Conservation (phyloP, 1,284 basidiomycete genomes). For the Moesziomyces parantarcticus region DNA sequence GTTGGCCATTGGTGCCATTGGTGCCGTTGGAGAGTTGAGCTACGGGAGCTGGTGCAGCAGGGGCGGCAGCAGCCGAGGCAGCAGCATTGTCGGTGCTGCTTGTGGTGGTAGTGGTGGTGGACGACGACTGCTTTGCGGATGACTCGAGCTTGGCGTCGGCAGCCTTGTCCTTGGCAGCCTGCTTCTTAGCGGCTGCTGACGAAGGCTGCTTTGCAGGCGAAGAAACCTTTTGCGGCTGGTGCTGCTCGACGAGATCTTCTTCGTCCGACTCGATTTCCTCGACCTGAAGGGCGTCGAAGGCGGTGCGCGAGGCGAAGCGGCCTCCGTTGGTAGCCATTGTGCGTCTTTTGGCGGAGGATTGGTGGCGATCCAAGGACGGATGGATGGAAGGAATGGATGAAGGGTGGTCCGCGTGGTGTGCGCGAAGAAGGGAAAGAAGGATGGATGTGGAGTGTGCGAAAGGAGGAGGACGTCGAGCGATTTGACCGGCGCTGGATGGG, state of each 20-base stretch:
- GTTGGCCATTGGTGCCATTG: constrained; percentile 9
- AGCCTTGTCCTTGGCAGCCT: constrained; percentile 19
- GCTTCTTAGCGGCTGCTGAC: constrained; percentile 1
- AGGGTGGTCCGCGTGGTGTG: too few relatives aligned
- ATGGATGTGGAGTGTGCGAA: too few relatives aligned
- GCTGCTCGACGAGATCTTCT: constrained; percentile 25
- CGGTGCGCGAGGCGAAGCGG: constrained; percentile 48
- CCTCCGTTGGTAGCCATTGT: constrained; percentile 23
- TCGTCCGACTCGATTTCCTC: constrained; percentile 52
- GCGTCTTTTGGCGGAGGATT: too few relatives aligned
- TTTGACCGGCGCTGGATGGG: too few relatives aligned
- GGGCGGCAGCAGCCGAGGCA: too few relatives aligned
- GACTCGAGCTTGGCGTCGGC: constrained; percentile 19
- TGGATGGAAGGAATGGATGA: too few relatives aligned
- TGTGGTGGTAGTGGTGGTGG: neutral
- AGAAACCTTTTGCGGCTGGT: constrained; percentile 13
- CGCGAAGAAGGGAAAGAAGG: too few relatives aligned
- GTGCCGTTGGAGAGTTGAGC: constrained; percentile 1
- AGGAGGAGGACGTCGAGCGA: too few relatives aligned
- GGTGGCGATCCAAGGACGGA: too few relatives aligned
- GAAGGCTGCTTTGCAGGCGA: neutral
- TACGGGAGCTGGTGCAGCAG: constrained; percentile 6
- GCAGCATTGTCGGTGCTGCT: neutral
- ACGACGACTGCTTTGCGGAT: neutral
- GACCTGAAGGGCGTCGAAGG: constrained; percentile 50